Base-by-base conservation (phyloP, 2,329 filamentous ascomycete species). In the Atkinsonella texensis region DNA sequence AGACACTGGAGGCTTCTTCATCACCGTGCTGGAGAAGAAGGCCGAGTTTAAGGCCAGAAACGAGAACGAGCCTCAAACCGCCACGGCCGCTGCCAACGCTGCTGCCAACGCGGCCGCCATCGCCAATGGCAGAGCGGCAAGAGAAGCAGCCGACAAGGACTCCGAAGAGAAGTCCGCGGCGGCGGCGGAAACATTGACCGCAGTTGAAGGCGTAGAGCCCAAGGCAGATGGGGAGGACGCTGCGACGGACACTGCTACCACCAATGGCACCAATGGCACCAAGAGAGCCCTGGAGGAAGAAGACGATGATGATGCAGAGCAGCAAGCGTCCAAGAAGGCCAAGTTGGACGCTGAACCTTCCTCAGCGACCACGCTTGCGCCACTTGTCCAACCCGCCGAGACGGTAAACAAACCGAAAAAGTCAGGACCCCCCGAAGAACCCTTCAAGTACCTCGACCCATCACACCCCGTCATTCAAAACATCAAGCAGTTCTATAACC, bases 1-100 rank as follows among this genome's bases (percentile, higher is more conserved):
- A 69, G 89, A 98, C 61, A 98, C 93, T 3, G 93, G 93, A 52
- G 91, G 86, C 20, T 98, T 98, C 76, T 98, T 98, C 72, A 96
- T 98, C 64, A 85, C 89, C 0, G 90, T 96, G 0, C 71, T 98
- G 17, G 87, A 96, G 73, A 98, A 98, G 76, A 84, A 84, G 65
- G 79, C 81, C 28, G 93, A 96, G 58, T 89, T 95, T 65, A 85
- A 79, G 65, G 85, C 83, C 9, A 86, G 79, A 66, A 83, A 83
- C 20, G 87, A 93, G 67, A 76, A 78, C 4, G 73, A 76, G 52
- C 64, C 69, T 51, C 79, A 77, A 62, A 49, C 45, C 12, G 53
- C 47, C 23, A 51, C 52, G 11, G 20, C 55, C 20, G 41, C 31
- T 2, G 45, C 46, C 17, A 52, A 50, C 39, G 13, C 55, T 3